Percentiles rank a stretch among this genome's conserved stretches.
phyloP scores from a whole-genome alignment of 257 asterid species.

The Prunella vulgaris region DNA sequence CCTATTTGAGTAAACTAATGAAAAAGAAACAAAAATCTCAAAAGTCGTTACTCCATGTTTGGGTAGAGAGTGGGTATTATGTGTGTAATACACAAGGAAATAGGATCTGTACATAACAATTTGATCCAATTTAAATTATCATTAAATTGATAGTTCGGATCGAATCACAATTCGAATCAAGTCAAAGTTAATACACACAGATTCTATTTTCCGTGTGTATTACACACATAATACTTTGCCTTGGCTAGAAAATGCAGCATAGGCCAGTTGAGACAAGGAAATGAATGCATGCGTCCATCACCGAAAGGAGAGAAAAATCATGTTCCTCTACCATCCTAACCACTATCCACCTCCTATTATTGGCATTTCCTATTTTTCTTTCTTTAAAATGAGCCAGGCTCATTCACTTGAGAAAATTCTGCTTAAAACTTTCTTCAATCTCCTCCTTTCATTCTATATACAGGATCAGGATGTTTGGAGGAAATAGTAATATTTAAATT shows the following conservation, averaged over 20 bases:
- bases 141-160: too few species aligned
- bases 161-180: too few species aligned
- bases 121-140: too few species aligned
- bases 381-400: neutral
- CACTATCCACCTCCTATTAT: conserved; percentile 21
- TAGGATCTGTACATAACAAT: too few species aligned
- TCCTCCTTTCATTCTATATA: neutral
- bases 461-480: neutral
- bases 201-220: too few species aligned
- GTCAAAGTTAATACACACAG: too few species aligned
- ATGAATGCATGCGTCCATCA: neutral
- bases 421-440: neutral
- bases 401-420: neutral
- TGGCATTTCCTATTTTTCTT: conserved; percentile 5
- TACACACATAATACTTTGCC: too few species aligned
- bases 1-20: neutral
- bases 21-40: neutral
- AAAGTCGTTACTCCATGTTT: neutral
- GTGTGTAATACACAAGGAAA: too few species aligned
- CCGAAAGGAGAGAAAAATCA: neutral
- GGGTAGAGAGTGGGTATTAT: neutral
- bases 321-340: neutral
- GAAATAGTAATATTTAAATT: neutral
- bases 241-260: neutral
- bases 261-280: conserved; percentile 5